A percentile compares a stretch with the other conserved stretches of the same genome.
phyloP scores from a whole-genome alignment of 306 rosid genomes.

The cucumber (Cucumis sativus) region Cucumber_9930_V3 NC_026659.2:23982001-23982500 shows the following conservation, averaged over 20 bases:
- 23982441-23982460: too few species aligned
- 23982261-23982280: background rate
- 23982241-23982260: background rate
- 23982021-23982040: background rate
- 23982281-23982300: background rate
- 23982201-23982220: too few species aligned
- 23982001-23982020: background rate
- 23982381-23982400: background rate
- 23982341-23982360: too few species aligned
- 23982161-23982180: too few species aligned
- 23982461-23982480: background rate
- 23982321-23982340: too few species aligned
- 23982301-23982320: too few species aligned
- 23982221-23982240: too few species aligned
- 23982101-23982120: background rate
- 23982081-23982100: background rate
- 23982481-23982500: background rate
- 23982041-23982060: background rate
- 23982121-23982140: background rate
- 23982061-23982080: background rate
- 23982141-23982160: too few species aligned
- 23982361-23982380: too few species aligned
- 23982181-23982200: too few species aligned
- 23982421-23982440: background rate
- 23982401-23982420: background rate